Base-by-base conservation (phyloP, 805 yeast species). In the Lachancea sp. region DNA sequence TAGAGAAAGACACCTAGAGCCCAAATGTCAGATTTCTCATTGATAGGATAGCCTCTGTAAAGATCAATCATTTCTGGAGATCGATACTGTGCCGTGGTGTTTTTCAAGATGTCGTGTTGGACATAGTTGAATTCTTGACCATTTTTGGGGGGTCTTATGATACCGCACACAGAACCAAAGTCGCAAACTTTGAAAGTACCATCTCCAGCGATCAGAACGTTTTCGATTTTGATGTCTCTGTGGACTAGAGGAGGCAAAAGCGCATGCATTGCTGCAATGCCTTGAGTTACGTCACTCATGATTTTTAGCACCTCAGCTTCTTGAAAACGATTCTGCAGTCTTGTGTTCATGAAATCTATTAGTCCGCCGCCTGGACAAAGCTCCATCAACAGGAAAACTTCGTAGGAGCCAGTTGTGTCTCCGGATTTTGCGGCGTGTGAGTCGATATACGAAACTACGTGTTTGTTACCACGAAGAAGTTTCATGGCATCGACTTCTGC, bases 401-500 rank as follows among this genome's bases (percentile, higher is more conserved):
- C 95, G 55, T 85, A 85, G 41, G 71, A 71, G 12, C 85, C 86
- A 16, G 60, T 61, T 2, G 70, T 61, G n/a, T 57, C 47, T 19
- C 66, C 47, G 64, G 83, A 68, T 54, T 95, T 74, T 11, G 95
- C 80, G 6, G 99, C 99, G 67, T 93, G 96, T 2, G 96, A 87
- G 63, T 93, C 99, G 42, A 89, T 85, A 63, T 93, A 93, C 2
- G 87, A 81, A 1, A 93, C 99, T 49, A 93, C 80, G 59, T 82
- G 81, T 38, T 76, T 75, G 52, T 85, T 77, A 8, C 95, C 95
- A 49, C 81, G 71, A 29, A 93, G 71, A 22, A 95, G 72, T 65
- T 87, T 85, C 98, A 93, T 91, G 11, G 97, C 95, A 60, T 93
- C 98, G 13, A 93, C 99, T 63, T 93, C 99, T 33, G 95, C 96